Conservation (phyloP, 345 rosid species). For the Eucalyptus shirleyi region DNA sequence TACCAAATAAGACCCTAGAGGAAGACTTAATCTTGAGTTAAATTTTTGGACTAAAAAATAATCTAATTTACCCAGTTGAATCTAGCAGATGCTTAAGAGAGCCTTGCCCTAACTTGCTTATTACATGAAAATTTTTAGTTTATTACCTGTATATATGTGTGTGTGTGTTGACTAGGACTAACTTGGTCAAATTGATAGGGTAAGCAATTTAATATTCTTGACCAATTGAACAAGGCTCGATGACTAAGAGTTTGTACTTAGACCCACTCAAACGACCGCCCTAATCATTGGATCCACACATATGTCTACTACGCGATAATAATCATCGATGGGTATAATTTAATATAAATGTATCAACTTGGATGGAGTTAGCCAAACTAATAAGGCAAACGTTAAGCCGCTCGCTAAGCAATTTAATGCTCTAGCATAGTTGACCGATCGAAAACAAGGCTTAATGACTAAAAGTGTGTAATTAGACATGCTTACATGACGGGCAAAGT, state of each 20-base stretch:
- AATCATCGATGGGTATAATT: background rate
- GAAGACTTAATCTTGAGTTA: background rate
- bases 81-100: background rate
- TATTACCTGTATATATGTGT: background rate
- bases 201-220: background rate
- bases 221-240: background rate
- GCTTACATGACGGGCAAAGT: background rate
- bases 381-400: background rate
- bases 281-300: background rate
- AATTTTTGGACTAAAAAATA: background rate
- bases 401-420: background rate
- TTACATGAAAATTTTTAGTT: background rate
- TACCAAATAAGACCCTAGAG: background rate
- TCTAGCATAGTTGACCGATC: background rate
- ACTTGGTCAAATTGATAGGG: background rate
- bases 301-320: accelerated
- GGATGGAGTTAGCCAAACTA: background rate
- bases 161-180: background rate
- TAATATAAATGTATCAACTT: background rate
- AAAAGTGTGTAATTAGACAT: background rate
- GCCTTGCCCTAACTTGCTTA: background rate
- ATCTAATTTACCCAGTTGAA: background rate
- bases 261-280: background rate
- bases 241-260: background rate
- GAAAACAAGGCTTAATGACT: background rate